Base-by-base conservation (phyloP, 164 flowering plant genomes). In the Liquidambar formosana region DNA sequence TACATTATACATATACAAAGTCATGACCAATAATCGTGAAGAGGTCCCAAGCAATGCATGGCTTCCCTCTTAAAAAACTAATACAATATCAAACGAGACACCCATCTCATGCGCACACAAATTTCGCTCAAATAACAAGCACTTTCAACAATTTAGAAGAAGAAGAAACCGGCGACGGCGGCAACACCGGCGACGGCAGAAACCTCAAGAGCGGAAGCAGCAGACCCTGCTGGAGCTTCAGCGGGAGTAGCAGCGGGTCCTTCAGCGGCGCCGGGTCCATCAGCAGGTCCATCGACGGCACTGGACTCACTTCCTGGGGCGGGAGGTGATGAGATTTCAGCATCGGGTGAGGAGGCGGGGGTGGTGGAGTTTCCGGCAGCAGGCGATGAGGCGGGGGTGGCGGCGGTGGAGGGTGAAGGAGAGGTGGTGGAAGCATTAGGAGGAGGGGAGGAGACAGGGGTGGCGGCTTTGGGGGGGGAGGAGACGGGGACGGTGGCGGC, bases 151-250 rank as follows among this genome's bases (percentile, higher is more conserved):
- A 5, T 19, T 63, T 47, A 75, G 48, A 75, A 56, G 38, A 56
- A 68, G 64, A 56, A 66, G 68, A 61, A 48, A 8, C 67, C 67
- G 25, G 65, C 59, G 0, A 61, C 15, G 33, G 61, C 70, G 8
- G 64, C 71, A 12, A 64, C 71, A 57, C 63, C 71, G 16, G 57
- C 71, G 3, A 59, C 65, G 47, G 75, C 68, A 15, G 77, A 73
- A 28, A 67, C 48, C 64, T 65, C 44, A 19, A 70, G 18, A 18
- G 57, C 49, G 46, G 75, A 61, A 14, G 75, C 74, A 10, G 63
- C 38, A 23, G 15, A 38, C 1, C 47, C 38, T 8, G 45, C 10
- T 5, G 66, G 41, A 15, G 57, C 14, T 1, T 51, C 60, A 2
- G 64, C 45, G 19, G 64, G 60, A 5, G 56, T 15, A 21, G 18